Percentiles rank a stretch among this genome's conserved stretches.
Evolutionary conservation across 306 rosid species (phyloP).

Genomic region (Carpinus fangiana): DNA sequence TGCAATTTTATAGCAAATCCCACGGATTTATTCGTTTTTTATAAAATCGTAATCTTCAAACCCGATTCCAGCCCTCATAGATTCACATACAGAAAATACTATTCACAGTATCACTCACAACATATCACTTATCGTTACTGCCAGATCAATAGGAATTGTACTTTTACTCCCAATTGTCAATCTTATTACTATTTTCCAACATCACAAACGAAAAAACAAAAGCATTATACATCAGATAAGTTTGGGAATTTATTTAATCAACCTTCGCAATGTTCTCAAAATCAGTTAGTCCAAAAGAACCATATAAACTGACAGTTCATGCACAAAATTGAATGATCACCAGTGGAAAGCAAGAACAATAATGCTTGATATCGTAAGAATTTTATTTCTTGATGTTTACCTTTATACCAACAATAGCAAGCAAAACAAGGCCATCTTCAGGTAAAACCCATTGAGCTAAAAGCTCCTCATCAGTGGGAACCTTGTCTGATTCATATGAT

Average conservation of each 20-base stretch:
- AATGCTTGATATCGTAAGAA: constrained; percentile 24
- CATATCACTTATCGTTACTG: too few relatives aligned
- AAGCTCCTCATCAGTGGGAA: constrained; percentile 69
- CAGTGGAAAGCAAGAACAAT: constrained; percentile 11
- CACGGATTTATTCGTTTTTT: too few relatives aligned
- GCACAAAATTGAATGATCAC: not conserved
- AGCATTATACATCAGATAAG: not conserved
- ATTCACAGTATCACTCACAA: too few relatives aligned
- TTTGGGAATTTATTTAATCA: not conserved
- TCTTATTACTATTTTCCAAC: not conserved
- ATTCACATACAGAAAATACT: too few relatives aligned
- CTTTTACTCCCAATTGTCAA: too few relatives aligned
- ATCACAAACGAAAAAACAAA: not conserved
- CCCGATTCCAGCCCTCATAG: too few relatives aligned
- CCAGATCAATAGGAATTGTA: too few relatives aligned
- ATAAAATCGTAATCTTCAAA: too few relatives aligned
- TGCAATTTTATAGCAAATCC: too few relatives aligned
- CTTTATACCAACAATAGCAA: constrained; percentile 94
- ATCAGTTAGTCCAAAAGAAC: not conserved
- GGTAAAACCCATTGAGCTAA: constrained; percentile 82
- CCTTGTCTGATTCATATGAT: constrained; percentile 56
- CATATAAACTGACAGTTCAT: not conserved
- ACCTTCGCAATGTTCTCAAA: not conserved
- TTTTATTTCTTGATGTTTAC: constrained; percentile 42
- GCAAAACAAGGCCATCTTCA: constrained; percentile 77